Evolutionary conservation across 208 protist species (phyloP).

Genomic region (Leptomonas seymouri): DNA sequence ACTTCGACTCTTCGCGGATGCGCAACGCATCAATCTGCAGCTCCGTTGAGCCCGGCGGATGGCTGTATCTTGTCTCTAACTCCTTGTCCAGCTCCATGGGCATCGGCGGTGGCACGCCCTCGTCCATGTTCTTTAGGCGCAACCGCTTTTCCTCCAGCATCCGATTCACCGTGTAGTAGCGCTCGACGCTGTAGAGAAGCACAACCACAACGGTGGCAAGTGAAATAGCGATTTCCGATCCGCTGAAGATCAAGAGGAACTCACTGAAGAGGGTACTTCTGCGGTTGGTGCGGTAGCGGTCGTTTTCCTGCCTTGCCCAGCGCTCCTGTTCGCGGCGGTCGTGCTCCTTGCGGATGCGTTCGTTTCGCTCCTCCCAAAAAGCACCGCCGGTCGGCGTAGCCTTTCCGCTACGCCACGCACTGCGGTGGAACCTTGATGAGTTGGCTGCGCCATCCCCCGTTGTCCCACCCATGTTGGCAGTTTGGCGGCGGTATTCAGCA

Average conservation of each 20-base stretch:
- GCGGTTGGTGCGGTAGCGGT: constrained; percentile 20
- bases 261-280: constrained; percentile 28
- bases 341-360: constrained; percentile 35
- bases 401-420: not conserved
- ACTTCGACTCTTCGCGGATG: constrained; percentile 52
- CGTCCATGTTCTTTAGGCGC: constrained; percentile 63
- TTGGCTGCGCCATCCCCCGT: not conserved
- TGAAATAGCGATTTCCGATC: constrained; percentile 59
- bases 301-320: constrained; percentile 26
- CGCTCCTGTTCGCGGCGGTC: constrained; percentile 35
- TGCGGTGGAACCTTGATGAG: constrained; percentile 13
- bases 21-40: constrained; percentile 49
- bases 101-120: constrained; percentile 70
- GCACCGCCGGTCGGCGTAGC: constrained; percentile 28
- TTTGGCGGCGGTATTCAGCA: constrained; percentile 40
- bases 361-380: constrained; percentile 62
- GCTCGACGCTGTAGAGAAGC: constrained; percentile 51
- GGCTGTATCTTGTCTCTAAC: constrained; percentile 44
- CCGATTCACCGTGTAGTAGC: constrained; percentile 55
- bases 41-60: constrained; percentile 37
- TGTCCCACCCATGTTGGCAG: not conserved
- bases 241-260: constrained; percentile 36
- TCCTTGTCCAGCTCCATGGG: constrained; percentile 57
- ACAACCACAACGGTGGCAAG: constrained; percentile 43
- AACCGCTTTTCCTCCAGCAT: constrained; percentile 52